Evolutionary conservation across 1,284 basidiomycete species (phyloP), one percentile per base, ranked within the genome.

Genomic region (Meripilus lineatus): DNA sequence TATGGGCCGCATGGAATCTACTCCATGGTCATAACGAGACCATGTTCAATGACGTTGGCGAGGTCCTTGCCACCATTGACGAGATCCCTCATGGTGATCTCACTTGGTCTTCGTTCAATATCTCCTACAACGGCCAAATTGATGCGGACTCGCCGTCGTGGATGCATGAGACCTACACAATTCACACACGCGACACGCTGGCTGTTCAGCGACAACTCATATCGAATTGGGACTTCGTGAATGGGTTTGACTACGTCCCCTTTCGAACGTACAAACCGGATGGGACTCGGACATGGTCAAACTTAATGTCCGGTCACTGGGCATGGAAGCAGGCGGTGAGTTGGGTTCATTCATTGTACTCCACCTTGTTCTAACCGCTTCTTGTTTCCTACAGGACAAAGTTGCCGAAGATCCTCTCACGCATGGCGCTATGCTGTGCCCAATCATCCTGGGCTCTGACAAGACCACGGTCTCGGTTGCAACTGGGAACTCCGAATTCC

Each of bases 371-470:
- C 28, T 10, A 18, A 32, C 13, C 40, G 5, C 21, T n/a, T 15
- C 23, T 5, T 5, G 33, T 26, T 32, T 2, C 15, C 25, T n/a
- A n/a, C 28, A 48, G 46, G 26, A 45, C 33, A 34, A 17, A 2
- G 32, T 47, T 18, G 42, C 42, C 8, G 13, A 38, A 17, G 45
- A 49, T 21, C 26, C 41, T 1, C 18, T 3, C 4, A 40, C 7
- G 13, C 40, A 54, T 18, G 57, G 58, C 4, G 26, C 57, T 1
- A 49, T 50, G 39, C 53, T 57, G 21, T 39, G 49, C 2, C 57
- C 56, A 0, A 33, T 60, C 8, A 56, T 62, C n/a, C 44, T 55
- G 5, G 58, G 59, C 0, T 60, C 2, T 60, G 53, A n/a, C n/a
- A n/a, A n/a, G n/a, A n/a, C n/a, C n/a, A n/a, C n/a, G n/a, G n/a